Percentiles rank a stretch among this genome's conserved stretches.
Conservation (phyloP, 176 grass and related monocot genomes). For the Miscanthus lutarioriparius region DNA sequence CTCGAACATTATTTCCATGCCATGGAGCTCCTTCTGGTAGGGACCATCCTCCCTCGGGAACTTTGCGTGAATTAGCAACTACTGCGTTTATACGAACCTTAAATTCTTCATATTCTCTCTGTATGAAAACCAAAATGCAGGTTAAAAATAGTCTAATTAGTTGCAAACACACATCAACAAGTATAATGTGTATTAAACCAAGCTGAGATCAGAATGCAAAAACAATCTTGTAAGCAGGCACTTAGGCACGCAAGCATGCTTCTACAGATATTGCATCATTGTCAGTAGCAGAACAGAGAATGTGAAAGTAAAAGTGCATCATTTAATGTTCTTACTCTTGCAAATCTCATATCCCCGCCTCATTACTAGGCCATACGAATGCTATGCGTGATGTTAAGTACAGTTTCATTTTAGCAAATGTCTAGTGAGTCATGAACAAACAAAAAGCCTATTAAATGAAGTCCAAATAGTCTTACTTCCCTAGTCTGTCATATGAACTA, state of each 20-base stretch:
- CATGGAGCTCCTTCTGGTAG: slow-evolving; percentile 38
- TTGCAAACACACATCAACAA: slow-evolving; percentile 1
- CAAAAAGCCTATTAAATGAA: not conserved
- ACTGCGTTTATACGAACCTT: slow-evolving; percentile 28
- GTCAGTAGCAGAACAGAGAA: not conserved
- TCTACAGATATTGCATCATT: not conserved
- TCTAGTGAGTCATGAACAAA: not conserved
- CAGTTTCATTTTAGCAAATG: not conserved
- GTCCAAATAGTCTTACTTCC: not conserved
- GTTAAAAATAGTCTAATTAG: not conserved
- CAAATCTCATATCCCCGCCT: not conserved
- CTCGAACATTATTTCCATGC: slow-evolving; percentile 37
- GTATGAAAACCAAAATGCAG: slow-evolving; percentile 23
- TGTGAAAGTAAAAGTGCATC: not conserved
- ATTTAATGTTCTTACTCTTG: not conserved
- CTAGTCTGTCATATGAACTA: not conserved
- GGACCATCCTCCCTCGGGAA: slow-evolving; percentile 33
- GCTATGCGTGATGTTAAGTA: not conserved
- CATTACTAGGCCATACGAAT: not conserved
- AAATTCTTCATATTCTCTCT: slow-evolving; percentile 43
- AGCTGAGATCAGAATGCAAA: not conserved
- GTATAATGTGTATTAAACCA: not conserved
- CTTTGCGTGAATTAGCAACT: slow-evolving; percentile 32
- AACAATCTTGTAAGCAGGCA: not conserved
- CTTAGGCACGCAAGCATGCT: not conserved